A percentile compares a stretch with the other conserved stretches of the same genome.
These are phyloP conservation scores for Pyricularia sp. DNA, from an alignment of 2,329 filamentous ascomycete genomes.

Conservation along the genomic window DNA sequence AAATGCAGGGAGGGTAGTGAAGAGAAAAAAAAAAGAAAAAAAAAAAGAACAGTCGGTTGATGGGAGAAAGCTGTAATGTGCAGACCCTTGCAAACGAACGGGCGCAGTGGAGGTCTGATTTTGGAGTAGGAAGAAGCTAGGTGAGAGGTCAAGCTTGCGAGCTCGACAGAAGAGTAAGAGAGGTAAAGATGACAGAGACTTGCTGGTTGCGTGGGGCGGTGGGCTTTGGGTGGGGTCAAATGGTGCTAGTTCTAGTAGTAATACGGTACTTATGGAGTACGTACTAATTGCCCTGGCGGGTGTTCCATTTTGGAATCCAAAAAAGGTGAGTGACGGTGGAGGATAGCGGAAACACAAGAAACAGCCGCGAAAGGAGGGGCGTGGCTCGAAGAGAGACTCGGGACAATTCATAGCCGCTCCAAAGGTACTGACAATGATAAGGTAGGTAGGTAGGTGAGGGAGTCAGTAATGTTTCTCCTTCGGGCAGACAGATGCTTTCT, in stretches of 20 bases:
- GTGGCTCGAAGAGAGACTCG: neutral
- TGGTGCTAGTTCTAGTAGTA: neutral
- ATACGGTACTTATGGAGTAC: neutral
- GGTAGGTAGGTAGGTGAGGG: no score
- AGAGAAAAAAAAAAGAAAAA: no score
- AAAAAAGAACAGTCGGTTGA: neutral
- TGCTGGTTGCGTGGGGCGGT: neutral
- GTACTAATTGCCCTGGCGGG: neutral
- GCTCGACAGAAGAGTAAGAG: neutral
- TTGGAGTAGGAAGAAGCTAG: neutral
- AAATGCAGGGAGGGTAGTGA: constrained; percentile 8
- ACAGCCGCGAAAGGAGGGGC: neutral
- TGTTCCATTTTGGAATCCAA: neutral
- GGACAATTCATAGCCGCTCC: neutral
- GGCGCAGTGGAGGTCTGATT: neutral
- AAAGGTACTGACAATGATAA: neutral
- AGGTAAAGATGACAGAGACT: neutral
- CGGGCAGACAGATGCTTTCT: neutral
- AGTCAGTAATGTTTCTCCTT: neutral
- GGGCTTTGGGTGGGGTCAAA: neutral
- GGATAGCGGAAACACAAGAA: neutral
- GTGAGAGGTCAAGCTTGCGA: neutral
- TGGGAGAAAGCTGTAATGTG: neutral
- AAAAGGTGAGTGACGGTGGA: neutral
- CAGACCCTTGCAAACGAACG: neutral